Evolutionary conservation across 306 rosid species (phyloP).

Genomic region (Spatholobus suberectus): DNA sequence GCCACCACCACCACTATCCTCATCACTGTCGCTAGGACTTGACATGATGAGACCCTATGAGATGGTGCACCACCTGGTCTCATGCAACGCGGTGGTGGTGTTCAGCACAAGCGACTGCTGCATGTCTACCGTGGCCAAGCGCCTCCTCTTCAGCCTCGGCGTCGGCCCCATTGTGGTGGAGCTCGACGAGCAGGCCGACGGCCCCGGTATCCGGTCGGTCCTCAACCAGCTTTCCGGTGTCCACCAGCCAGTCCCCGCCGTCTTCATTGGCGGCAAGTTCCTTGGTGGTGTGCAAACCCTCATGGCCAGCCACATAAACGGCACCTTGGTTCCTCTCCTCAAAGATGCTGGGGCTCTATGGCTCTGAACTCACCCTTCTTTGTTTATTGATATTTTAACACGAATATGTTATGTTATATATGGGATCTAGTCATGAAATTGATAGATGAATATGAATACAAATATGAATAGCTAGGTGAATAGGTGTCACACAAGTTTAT

Average conservation of each 20-base stretch:
- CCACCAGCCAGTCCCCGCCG: conserved; percentile 62
- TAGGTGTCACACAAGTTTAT: background rate
- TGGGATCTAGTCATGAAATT: background rate
- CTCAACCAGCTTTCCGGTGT: conserved; percentile 44
- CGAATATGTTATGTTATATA: background rate
- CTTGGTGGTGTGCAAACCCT: conserved; percentile 79
- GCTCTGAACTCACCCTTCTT: conserved; percentile 38
- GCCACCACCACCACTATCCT: background rate
- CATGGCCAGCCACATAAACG: conserved; percentile 84
- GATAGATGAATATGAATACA: too few species aligned
- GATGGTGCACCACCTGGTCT: conserved; percentile 57
- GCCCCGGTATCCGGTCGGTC: conserved; percentile 56
- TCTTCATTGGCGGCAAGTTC: conserved; percentile 78
- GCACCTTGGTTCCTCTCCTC: conserved; percentile 78
- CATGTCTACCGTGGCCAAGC: conserved; percentile 89
- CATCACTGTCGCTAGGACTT: background rate
- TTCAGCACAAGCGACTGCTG: conserved; percentile 75
- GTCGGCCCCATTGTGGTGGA: conserved; percentile 75
- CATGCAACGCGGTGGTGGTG: conserved; percentile 74
- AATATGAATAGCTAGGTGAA: background rate
- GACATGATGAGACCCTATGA: conserved; percentile 45
- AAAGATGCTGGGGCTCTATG: conserved; percentile 85
- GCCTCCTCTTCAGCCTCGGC: conserved; percentile 81
- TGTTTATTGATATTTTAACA: background rate
- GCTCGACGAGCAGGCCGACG: conserved; percentile 60